These are phyloP conservation scores for Jaenimonas drosophilae DNA, from an alignment of 208 protist genomes.

Conservation along the genomic window DNA sequence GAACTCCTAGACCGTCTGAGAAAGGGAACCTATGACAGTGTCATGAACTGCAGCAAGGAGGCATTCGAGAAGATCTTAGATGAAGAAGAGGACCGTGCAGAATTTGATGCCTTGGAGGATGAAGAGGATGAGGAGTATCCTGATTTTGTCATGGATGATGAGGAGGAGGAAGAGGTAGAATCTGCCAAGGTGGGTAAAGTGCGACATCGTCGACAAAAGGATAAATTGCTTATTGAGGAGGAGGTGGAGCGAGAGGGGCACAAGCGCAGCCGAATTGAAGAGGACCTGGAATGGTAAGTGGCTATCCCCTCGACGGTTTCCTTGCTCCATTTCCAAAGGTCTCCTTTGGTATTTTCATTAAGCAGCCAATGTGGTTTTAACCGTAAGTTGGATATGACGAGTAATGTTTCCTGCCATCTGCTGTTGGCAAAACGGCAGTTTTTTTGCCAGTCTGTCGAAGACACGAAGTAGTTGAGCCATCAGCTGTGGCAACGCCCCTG, in stretches of 20 bases:
- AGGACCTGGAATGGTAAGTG: conserved; percentile 81
- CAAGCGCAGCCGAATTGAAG: conserved; percentile 31
- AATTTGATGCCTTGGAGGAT: conserved; percentile 62
- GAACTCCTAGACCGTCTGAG: conserved; percentile 96
- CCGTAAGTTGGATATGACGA: too few species aligned
- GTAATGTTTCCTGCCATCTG: too few species aligned
- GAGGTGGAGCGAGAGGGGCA: conserved; percentile 63
- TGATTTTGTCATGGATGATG: conserved; percentile 87
- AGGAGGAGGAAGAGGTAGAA: conserved; percentile 60
- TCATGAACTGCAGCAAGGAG: conserved; percentile 87
- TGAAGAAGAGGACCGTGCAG: conserved; percentile 73
- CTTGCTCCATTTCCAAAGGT: too few species aligned
- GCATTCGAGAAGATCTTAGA: conserved; percentile 84
- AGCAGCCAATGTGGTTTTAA: too few species aligned
- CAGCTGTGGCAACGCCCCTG: too few species aligned
- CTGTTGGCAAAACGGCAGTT: too few species aligned
- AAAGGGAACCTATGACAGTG: conserved; percentile 87
- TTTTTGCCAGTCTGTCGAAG: too few species aligned
- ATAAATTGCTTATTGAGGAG: conserved; percentile 79
- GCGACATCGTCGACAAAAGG: neutral
- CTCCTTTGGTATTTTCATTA: too few species aligned
- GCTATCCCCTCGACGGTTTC: too few species aligned
- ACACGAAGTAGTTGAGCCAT: too few species aligned
- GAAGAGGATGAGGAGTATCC: conserved; percentile 82
- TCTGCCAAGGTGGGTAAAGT: conserved; percentile 10